Evolutionary conservation across 2,329 filamentous ascomycete genomes (phyloP), one percentile per base, ranked within the genome.

Genomic region (Thielaviopsis euricoi): DNA sequence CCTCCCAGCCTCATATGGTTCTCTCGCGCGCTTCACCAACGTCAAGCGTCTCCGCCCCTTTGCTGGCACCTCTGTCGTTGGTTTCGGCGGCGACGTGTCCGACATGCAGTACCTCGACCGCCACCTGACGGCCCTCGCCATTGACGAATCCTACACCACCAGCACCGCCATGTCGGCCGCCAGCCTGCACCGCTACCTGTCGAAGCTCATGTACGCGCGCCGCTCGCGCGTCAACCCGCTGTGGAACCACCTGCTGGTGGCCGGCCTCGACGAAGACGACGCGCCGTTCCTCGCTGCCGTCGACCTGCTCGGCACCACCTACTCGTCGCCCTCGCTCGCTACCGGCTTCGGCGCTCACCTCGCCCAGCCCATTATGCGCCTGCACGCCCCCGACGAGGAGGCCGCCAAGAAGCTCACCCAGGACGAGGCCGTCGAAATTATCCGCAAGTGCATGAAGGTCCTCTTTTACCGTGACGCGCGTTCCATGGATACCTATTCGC

Each of bases 81-180:
- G 93, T 66, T 95, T 97, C 74, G 89, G 89, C 70, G 93, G 93
- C 71, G 93, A 98, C 75, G 85, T 98, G 66, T 95, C 88, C 63
- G 93, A 98, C 76, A 97, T 98, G 93, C 93, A 98, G 77, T 94
- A 94, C 76, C 83, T 98, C 64, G 87, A 95, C 80, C 85, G 93
- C 65, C 82, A 95, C 67, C 85, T 98, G 65, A 85, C 80, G 67
- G 86, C 87, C 62, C 85, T 97, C 66, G 83, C 87, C 69, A 89
- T 94, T 71, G 80, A 86, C 70, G 90, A 97, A 77, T 86, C 89
- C 69, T 97, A 98, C 77, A 79, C 71, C 63, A 68, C 66, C 63
- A 69, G 70, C 49, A 60, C 63, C 49, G 66, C 70, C 61, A 84
- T 98, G 66, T 89, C 86, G 70, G 93, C 93, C 58, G 86, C 87